These are phyloP conservation scores for Sarocladium oryzae DNA, from an alignment of 2,329 filamentous ascomycete species.

Conservation along the genomic window DNA sequence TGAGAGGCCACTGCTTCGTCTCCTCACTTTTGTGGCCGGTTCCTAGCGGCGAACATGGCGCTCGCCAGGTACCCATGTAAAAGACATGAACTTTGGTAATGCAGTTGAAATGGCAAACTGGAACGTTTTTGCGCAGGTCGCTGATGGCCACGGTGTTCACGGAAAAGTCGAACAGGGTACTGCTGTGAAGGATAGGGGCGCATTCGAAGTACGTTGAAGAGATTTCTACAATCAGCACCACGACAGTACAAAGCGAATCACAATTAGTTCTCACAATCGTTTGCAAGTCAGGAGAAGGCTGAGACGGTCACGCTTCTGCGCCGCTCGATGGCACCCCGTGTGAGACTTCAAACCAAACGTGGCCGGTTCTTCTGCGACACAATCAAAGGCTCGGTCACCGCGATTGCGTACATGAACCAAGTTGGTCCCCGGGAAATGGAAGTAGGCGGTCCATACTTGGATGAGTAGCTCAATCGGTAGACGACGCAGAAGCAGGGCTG, in stretches of 20 bases:
- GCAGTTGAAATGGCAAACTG: background rate
- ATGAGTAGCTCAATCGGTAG: background rate
- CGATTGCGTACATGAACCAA: background rate
- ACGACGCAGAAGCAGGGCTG: background rate
- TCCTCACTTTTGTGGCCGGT: background rate
- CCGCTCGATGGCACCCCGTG: background rate
- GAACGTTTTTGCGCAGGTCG: background rate
- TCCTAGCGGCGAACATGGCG: background rate
- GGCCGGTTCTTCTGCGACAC: background rate
- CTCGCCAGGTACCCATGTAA: background rate
- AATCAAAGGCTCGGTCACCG: background rate
- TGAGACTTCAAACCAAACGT: background rate
- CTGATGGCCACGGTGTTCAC: background rate
- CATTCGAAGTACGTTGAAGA: background rate
- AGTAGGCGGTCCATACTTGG: background rate
- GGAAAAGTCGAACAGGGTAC: background rate
- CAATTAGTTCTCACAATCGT: background rate
- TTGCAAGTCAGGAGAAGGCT: background rate
- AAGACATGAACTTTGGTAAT: background rate
- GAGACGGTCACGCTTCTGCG: background rate
- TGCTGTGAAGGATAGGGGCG: background rate
- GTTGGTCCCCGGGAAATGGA: background rate
- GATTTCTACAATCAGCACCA: background rate
- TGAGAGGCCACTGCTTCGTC: background rate
- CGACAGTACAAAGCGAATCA: background rate